phyloP scores from a whole-genome alignment of 2,329 filamentous ascomycete species.

The Colletotrichum echinochloae region DNA sequence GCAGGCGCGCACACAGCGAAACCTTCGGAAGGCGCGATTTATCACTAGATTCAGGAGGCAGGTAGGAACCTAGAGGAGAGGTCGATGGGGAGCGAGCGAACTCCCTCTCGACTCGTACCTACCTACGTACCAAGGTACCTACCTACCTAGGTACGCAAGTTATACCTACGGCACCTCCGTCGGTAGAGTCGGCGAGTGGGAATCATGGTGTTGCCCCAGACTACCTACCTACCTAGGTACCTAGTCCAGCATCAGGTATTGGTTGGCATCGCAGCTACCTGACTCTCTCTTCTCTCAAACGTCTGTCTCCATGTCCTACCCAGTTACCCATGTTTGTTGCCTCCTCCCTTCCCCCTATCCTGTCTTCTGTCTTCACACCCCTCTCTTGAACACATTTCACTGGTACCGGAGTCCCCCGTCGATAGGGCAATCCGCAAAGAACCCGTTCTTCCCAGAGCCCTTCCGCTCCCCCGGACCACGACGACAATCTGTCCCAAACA shows the following conservation, averaged over 20 bases:
- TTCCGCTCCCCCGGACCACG: constrained; percentile 28
- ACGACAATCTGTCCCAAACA: constrained; percentile 38
- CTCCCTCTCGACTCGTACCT: neutral
- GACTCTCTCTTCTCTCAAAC: neutral
- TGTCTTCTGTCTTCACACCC: neutral
- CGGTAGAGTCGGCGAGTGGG: too few relatives aligned
- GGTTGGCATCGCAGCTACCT: neutral
- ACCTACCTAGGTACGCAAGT: too few relatives aligned
- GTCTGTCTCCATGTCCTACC: neutral
- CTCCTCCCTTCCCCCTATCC: constrained; percentile 7
- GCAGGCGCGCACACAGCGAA: neutral
- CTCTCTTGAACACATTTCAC: neutral
- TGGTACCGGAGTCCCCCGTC: neutral
- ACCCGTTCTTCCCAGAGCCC: constrained; percentile 6
- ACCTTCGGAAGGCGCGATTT: neutral
- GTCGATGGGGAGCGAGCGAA: neutral
- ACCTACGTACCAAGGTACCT: neutral
- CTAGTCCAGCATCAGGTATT: neutral
- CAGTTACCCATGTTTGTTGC: neutral
- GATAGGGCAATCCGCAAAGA: constrained; percentile 21
- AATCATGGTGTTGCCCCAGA: too few relatives aligned
- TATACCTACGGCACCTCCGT: too few relatives aligned
- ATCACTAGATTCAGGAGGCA: neutral
- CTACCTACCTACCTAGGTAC: too few relatives aligned
- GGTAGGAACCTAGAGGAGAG: too few relatives aligned